Evolutionary conservation across 768 basidiomycete species (phyloP), one percentile per base, ranked within the genome.

Genomic region (Mycena epipterygia): DNA sequence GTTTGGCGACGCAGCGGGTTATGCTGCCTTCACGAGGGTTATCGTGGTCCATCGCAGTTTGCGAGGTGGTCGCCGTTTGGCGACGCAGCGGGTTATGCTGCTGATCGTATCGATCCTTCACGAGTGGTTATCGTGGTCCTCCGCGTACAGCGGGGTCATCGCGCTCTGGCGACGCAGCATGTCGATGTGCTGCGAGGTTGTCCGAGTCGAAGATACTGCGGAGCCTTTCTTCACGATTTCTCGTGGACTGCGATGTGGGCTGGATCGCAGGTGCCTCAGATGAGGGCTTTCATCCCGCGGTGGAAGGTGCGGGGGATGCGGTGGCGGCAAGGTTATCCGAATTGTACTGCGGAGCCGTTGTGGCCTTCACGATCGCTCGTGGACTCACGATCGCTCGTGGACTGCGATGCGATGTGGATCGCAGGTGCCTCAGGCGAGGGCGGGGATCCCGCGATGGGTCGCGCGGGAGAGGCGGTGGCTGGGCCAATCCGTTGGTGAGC

Each of bases 11-110:
- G n/a, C n/a, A n/a, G n/a, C n/a, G n/a, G n/a, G n/a, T n/a, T n/a
- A n/a, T n/a, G n/a, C n/a, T n/a, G n/a, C 48, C 48, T 49, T 49
- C 44, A 41, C 39, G 14, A 41, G 13, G 8, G 8, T n/a, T n/a
- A 16, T 9, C 14, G 39, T 17, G 58, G 39, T 56, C 58, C 29
- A 60, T 44, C 8, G 6, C 39, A 17, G 5, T 14, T 16, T 14
- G 39, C n/a, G n/a, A n/a, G n/a, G n/a, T n/a, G n/a, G n/a, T n/a
- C n/a, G n/a, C n/a, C n/a, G n/a, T n/a, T n/a, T n/a, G n/a, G n/a
- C 66, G 66, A 67, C 51, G 66, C 66, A 67, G 66, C 66, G 3
- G 3, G 46, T 29, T 3, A 5, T 44, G 67, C 67, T 68, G 67
- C 59, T 30, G 67, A 51, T 52, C 67, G 7, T 58, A 29, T 39